Evolutionary conservation across 192 early-diverging fungal species (phyloP), one percentile per base, ranked within the genome.

Genomic region (Oehlia diaphana): DNA sequence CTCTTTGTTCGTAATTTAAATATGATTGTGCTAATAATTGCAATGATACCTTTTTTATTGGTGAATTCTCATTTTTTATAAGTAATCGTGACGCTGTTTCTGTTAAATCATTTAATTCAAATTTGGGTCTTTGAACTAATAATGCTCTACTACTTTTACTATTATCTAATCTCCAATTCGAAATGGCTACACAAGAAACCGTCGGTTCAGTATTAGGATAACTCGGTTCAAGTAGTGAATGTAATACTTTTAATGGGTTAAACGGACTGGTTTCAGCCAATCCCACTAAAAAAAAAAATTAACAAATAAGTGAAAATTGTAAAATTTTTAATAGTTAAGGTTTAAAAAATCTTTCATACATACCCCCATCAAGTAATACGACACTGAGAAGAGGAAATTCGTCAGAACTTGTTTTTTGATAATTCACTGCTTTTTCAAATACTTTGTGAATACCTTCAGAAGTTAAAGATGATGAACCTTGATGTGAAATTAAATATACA

Each of bases 391-490:
- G 35, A 37, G 63, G 63, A 37, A 81, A 81, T 58, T 77, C 70
- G 19, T 70, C 26, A 39, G 80, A 76, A 71, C 68, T 77, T 26
- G 53, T 75, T 16, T 75, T 65, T 28, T 81, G 74, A 63, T 69
- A 81, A 26, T 70, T 68, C 0, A 47, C 21, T 14, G 80, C 80
- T 33, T 81, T 81, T 44, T 75, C 37, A 67, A 81, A 81, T 12
- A 81, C 80, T 50, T 81, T 81, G 1, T 69, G 19, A 23, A 81
- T 81, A n/a, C 80, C 80, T 26, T 81, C 80, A 42, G 80, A 81
- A 14, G 80, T 81, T 28, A 74, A 81, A 6, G 80, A 77, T 61
- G 80, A 75, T 19, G 80, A 81, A 33, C 80, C 80, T 76, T 81
- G 80, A 53, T 81, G 80, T 1, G 80, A 74, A 39, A 81, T 81